Percentiles rank a stretch among this genome's conserved stretches.
Evolutionary conservation across 768 basidiomycete species (phyloP).

Genomic region (Rhodosporidiobolus sp.): DNA sequence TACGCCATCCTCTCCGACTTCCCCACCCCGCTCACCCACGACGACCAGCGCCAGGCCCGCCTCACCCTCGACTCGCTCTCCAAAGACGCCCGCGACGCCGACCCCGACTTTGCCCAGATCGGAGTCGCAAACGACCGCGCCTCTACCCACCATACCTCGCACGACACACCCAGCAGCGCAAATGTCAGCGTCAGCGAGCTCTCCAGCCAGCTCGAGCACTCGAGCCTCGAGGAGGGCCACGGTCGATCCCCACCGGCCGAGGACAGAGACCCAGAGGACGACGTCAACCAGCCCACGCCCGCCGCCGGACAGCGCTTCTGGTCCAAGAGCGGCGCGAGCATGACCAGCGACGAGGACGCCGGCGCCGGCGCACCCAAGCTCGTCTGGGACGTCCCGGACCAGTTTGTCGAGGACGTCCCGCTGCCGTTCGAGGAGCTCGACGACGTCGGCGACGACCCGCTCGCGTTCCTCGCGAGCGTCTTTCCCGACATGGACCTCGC

Average conservation of each 20-base stretch:
- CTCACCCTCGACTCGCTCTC: slow-evolving; percentile 16
- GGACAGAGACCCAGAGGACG: no score
- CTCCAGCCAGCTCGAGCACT: slow-evolving; percentile 23
- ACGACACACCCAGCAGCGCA: no score
- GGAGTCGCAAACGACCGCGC: background rate
- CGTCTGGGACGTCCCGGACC: slow-evolving; percentile 13
- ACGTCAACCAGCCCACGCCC: background rate
- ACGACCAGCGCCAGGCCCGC: slow-evolving; percentile 18
- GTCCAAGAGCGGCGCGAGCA: slow-evolving; percentile 12
- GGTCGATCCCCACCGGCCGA: background rate
- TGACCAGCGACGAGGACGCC: slow-evolving; percentile 18
- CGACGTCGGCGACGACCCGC: slow-evolving; percentile 31
- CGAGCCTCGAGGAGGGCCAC: slow-evolving; percentile 10
- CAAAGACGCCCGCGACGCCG: slow-evolving; percentile 28
- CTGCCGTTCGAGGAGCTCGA: slow-evolving; percentile 1
- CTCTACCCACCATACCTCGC: background rate
- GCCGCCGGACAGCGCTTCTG: slow-evolving; percentile 20
- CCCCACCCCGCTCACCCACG: background rate
- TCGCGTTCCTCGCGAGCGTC: slow-evolving; percentile 35
- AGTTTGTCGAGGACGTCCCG: background rate
- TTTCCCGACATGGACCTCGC: slow-evolving; percentile 34
- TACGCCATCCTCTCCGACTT: slow-evolving; percentile 35
- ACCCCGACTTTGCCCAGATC: slow-evolving; percentile 1
- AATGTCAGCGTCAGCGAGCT: slow-evolving; percentile 20
- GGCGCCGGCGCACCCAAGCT: background rate